phyloP scores from a whole-genome alignment of 2,329 filamentous ascomycete genomes.

The Microcera coccophila region DNA sequence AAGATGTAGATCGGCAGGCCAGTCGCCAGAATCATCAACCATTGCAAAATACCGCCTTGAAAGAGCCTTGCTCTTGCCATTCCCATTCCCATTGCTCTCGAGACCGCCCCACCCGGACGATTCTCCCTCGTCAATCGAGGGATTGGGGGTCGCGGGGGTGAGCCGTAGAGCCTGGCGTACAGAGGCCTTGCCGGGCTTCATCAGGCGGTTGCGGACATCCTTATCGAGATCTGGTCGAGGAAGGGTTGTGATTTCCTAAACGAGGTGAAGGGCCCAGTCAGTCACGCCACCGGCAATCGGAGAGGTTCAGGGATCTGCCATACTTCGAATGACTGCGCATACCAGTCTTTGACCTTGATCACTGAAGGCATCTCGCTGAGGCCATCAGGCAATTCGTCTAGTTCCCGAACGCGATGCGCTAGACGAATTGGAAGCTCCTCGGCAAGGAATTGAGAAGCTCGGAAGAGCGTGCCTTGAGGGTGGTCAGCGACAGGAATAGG shows the following conservation, averaged over 20 bases:
- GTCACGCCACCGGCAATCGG: constrained; percentile 1
- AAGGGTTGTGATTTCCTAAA: constrained; percentile 84
- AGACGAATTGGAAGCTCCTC: constrained; percentile 96
- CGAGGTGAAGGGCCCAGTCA: constrained; percentile 3
- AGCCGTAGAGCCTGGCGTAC: constrained; percentile 64
- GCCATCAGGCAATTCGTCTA: constrained; percentile 87
- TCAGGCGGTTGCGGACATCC: constrained; percentile 75
- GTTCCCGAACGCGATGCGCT: constrained; percentile 92
- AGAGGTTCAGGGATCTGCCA: constrained; percentile 23
- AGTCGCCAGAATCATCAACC: constrained; percentile 81
- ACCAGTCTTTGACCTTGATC: constrained; percentile 93
- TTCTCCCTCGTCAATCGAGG: constrained; percentile 80
- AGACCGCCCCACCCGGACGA: constrained; percentile 59
- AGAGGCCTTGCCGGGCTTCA: constrained; percentile 57
- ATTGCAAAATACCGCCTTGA: constrained; percentile 76
- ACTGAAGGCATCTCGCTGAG: constrained; percentile 98
- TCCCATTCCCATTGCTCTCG: constrained; percentile 44
- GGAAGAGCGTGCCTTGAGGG: constrained; percentile 79
- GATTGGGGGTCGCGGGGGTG: constrained; percentile 81
- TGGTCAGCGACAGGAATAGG: constrained; percentile 9
- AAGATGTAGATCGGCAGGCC: constrained; percentile 89
- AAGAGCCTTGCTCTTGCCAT: constrained; percentile 44
- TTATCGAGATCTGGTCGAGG: constrained; percentile 70
- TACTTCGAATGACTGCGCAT: constrained; percentile 98
- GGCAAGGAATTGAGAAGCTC: constrained; percentile 95